Base-by-base conservation (phyloP, 208 protist species). In the Angomonas ambiguus region DNA sequence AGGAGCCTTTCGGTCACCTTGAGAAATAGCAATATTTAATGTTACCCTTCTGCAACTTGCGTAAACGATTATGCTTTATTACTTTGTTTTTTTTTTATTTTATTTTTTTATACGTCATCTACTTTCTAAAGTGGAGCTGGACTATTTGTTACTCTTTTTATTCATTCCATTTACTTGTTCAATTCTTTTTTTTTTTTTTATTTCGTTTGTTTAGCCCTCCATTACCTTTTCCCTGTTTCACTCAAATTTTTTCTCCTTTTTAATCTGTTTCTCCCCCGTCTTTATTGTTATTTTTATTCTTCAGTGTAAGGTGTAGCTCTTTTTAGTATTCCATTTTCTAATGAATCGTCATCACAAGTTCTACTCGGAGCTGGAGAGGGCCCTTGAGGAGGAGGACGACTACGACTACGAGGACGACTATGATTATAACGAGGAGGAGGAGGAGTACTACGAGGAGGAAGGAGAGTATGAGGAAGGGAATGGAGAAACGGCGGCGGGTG, bases 341-440 rank as follows among this genome's bases (percentile, higher is more conserved):
- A 92, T 92, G 85, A 94, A 92, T 66, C 80, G 85, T 13, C 85
- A 92, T 68, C 78, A 72, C 63, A 88, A 87, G 51, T 92, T 92
- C 56, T 92, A 92, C 68, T 74, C 71, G 25, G 77, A 79, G 61
- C 69, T 92, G 51, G 73, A 71, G 8, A 62, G 66, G 16, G 65
- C 67, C 28, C 38, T 83, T 25, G 76, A 92, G 24, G 83, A 87
- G 0, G 83, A 86, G 0, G 71, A 86, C 55, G 75, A 87, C 63
- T 18, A 85, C 65, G 51, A 85, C 28, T 60, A 86, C 13, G 31
- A 85, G 33, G 62, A 83, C 1, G 62, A 82, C 30, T 48, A 87
- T 33, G 68, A 88, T 48, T 68, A 87, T 34, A 62, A 90, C 25
- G 71, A 91, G n/a, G 79, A 91, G 3, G 77, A 91, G 60, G 72